phyloP scores from a whole-genome alignment of 371 early-diverging fungal genomes.

The Sporodiniella umbellata region DNA sequence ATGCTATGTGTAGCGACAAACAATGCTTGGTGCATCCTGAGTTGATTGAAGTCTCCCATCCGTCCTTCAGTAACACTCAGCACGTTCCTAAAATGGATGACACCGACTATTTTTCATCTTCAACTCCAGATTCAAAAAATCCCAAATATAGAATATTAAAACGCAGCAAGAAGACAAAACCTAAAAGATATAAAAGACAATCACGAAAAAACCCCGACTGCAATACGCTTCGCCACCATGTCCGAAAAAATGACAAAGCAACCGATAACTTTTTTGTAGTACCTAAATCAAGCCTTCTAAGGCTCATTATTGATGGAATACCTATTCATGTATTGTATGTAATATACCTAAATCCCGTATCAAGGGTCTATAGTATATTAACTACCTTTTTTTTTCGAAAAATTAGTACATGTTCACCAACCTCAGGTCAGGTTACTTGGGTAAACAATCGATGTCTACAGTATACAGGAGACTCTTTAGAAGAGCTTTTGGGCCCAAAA shows the following conservation, averaged over 20 bases:
- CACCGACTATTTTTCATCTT: not conserved
- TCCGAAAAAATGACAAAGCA: not conserved
- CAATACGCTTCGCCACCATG: conserved; percentile 22
- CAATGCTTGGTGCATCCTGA: conserved; percentile 6
- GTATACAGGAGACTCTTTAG: conserved; percentile 47
- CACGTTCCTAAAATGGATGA: not conserved
- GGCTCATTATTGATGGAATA: conserved; percentile 62
- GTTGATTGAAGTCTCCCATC: not conserved
- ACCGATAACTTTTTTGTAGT: conserved; percentile 34
- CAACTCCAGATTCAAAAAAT: not conserved
- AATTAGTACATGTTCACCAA: conserved; percentile 55
- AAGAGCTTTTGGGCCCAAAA: conserved; percentile 48
- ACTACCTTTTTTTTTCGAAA: not conserved
- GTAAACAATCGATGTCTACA: conserved; percentile 59
- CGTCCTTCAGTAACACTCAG: not conserved
- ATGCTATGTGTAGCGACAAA: conserved; percentile 16
- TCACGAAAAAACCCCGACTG: conserved; percentile 6
- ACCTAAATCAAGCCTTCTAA: conserved; percentile 53
- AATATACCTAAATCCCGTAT: not conserved
- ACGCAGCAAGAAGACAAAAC: conserved; percentile 1
- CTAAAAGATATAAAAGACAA: conserved; percentile 1
- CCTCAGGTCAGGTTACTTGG: conserved; percentile 57
- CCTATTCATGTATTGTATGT: conserved; percentile 66
- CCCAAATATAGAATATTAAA: not conserved
- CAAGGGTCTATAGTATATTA: not conserved